phyloP scores from a whole-genome alignment of 2,329 filamentous ascomycete genomes.

The Cytospora paraplurivora region DNA sequence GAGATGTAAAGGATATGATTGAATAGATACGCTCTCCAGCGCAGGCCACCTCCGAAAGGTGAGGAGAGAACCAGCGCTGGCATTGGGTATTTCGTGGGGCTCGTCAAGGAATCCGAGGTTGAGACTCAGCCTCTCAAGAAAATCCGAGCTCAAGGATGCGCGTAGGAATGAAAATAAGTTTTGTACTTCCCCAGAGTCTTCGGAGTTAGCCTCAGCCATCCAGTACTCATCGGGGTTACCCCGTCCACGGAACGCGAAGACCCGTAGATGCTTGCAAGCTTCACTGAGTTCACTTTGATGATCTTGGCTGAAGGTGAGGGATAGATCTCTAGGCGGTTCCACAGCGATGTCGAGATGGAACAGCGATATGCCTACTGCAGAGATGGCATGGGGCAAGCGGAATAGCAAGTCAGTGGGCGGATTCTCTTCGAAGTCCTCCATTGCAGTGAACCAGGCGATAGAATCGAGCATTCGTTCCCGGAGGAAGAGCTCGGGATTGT shows the following conservation, averaged over 20 bases:
- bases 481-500: neutral
- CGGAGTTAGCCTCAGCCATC: neutral
- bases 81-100: neutral
- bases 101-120: constrained; percentile 1
- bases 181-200: neutral
- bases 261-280: neutral
- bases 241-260: neutral
- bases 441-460: neutral
- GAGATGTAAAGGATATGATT: neutral
- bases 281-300: neutral
- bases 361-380: neutral
- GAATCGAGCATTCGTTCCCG: constrained; percentile 2
- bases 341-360: neutral
- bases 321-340: neutral
- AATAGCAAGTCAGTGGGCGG: constrained; percentile 1
- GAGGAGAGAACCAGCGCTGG: constrained; percentile 1
- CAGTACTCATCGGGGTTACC: neutral
- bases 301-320: neutral
- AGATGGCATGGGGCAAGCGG: neutral
- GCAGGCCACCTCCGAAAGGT: neutral
- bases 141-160: neutral
- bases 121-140: neutral
- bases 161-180: neutral
- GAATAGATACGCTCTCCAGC: neutral
- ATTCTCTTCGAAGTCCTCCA: neutral